Evolutionary conservation across 2,329 filamentous ascomycete genomes (phyloP).

Genomic region (Keithomyces neogunnii): DNA sequence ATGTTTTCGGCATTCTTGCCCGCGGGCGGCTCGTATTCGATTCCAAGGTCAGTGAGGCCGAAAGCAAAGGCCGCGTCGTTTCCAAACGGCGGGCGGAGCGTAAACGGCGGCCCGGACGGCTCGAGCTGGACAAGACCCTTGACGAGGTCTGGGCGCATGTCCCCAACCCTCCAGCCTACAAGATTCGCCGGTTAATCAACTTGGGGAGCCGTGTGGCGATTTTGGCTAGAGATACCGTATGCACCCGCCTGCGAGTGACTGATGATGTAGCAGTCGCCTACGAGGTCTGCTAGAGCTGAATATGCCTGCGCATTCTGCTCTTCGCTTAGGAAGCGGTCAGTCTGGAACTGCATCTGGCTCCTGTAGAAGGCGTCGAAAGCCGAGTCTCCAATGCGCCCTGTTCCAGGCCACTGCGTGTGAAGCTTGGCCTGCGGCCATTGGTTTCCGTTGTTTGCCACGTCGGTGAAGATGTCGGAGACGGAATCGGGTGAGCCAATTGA

Average conservation of each 20-base stretch:
- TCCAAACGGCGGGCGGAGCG: constrained; percentile 12
- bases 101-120: constrained; percentile 18
- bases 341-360: constrained; percentile 13
- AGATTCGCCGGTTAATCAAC: constrained; percentile 2
- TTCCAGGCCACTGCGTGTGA: constrained; percentile 25
- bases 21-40: constrained; percentile 20
- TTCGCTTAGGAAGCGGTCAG: constrained; percentile 12
- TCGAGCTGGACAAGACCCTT: constrained; percentile 23
- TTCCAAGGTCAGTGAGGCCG: constrained; percentile 19
- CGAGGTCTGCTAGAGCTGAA: constrained; percentile 11
- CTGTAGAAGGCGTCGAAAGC: constrained; percentile 38
- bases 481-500: constrained; percentile 16
- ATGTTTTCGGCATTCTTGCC: constrained; percentile 9
- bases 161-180: constrained; percentile 12
- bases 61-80: constrained; percentile 13
- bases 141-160: constrained; percentile 18
- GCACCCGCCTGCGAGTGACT: constrained; percentile 18
- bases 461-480: constrained; percentile 20
- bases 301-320: constrained; percentile 12
- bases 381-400: constrained; percentile 28
- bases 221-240: constrained; percentile 9
- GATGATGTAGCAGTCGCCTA: constrained; percentile 22
- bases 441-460: constrained; percentile 13
- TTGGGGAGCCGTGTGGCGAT: not conserved
- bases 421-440: constrained; percentile 23